Evolutionary conservation across 1,284 basidiomycete species (phyloP), one percentile per base, ranked within the genome.

Genomic region (Phlebopus sp.): DNA sequence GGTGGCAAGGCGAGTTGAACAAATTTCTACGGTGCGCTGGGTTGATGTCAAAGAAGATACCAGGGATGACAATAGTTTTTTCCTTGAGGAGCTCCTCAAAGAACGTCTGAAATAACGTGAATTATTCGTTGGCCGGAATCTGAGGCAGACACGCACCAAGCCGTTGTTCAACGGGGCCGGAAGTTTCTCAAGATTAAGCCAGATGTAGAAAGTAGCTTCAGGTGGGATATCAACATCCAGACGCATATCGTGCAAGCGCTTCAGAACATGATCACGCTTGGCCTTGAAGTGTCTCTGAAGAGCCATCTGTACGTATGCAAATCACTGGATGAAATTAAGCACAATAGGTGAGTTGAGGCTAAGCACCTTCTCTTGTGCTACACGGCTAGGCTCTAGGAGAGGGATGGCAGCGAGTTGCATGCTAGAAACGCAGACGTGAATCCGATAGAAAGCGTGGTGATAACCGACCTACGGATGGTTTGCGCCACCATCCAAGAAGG

Each of bases 31-130:
- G 76, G 61, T 92, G 87, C n/a, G 88, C 61, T 14, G 92, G 91
- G 68, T 94, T 86, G 58, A 88, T 80, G 49, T 95, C 92, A 59
- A 96, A 96, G 76, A 94, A 94, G 54, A 95, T 87, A 32, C 89
- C 89, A 9, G 91, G 91, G 42, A 93, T 91, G 47, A 92, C 89
- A 55, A 94, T 93, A 21, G 88, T 86, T 67, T 90, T 81, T 68
- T 94, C 90, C 67, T 93, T 95, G 37, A 97, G 77, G 31, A 92
- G 74, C 69, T 97, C 94, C 63, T 97, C 94, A 63, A 97, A 97
- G 81, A 97, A 96, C 25, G 88, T 91, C 82, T 86, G 50, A 18
- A 42, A 30, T 10, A 41, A 30, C 37, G 46, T 11, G 37, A 23
- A 37, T 23, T 6, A 23, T 30, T 15, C 14, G 48, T 15, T 37